Percentiles rank a stretch among this genome's conserved stretches.
Conservation (phyloP, 768 basidiomycete genomes). For the Hortiboletus campestris region DNA sequence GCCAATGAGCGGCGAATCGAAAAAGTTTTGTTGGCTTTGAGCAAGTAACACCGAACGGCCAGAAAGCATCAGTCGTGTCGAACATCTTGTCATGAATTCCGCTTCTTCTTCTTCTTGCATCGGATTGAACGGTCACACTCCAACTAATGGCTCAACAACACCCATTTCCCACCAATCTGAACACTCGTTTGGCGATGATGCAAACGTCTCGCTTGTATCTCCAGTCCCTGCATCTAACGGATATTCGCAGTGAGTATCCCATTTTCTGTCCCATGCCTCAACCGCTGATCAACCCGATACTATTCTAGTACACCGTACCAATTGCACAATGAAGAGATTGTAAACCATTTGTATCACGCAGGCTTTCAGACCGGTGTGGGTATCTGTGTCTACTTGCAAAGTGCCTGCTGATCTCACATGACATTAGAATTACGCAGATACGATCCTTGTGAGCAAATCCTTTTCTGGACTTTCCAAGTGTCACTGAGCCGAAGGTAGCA, state of each 20-base stretch:
- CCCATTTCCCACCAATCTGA: slow-evolving; percentile 37
- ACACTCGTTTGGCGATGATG: slow-evolving; percentile 36
- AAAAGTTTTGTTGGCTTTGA: slow-evolving; percentile 10
- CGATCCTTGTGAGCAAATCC: slow-evolving; percentile 58
- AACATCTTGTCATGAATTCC: slow-evolving; percentile 23
- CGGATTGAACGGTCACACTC: slow-evolving; percentile 52
- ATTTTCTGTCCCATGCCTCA: neutral
- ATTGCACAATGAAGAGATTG: slow-evolving; percentile 72
- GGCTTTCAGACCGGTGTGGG: slow-evolving; percentile 83
- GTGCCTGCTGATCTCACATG: slow-evolving; percentile 11
- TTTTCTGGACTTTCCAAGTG: slow-evolving; percentile 2
- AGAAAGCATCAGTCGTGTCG: slow-evolving; percentile 1
- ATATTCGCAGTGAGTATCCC: slow-evolving; percentile 53
- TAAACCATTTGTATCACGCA: slow-evolving; percentile 74
- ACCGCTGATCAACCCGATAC: slow-evolving; percentile 8
- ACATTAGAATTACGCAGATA: slow-evolving; percentile 77
- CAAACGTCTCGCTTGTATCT: slow-evolving; percentile 16
- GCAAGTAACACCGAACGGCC: slow-evolving; percentile 2
- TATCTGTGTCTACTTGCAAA: slow-evolving; percentile 20
- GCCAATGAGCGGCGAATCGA: slow-evolving; percentile 18
- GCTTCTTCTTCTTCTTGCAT: slow-evolving; percentile 33
- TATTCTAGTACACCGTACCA: slow-evolving; percentile 46
- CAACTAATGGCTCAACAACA: slow-evolving; percentile 49
- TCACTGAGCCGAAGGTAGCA: slow-evolving; percentile 44
- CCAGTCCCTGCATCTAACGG: slow-evolving; percentile 53